These are phyloP conservation scores for Mycena vulgaris DNA, from an alignment of 768 basidiomycete species.

Conservation along the genomic window DNA sequence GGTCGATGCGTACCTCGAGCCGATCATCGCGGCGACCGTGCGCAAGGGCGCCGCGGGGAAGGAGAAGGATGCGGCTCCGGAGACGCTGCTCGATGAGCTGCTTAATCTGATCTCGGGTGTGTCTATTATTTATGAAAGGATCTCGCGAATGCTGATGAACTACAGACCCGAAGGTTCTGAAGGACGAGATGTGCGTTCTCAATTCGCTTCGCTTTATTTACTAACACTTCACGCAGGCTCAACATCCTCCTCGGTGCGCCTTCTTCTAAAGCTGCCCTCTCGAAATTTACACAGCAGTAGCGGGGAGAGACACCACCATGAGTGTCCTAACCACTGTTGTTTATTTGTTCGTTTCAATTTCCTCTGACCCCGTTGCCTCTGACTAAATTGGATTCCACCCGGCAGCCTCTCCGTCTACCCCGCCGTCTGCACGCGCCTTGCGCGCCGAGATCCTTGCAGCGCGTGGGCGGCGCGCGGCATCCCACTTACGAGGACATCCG, in stretches of 20 bases:
- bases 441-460: conserved; percentile 65
- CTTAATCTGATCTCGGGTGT: conserved; percentile 67
- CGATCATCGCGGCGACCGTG: conserved; percentile 62
- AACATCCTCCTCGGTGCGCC: conserved; percentile 23
- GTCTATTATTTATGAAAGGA: background rate
- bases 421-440: conserved; percentile 48
- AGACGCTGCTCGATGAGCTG: conserved; percentile 66
- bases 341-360: conserved; percentile 22
- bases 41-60: conserved; percentile 9
- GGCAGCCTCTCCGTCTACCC: conserved; percentile 22
- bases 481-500: conserved; percentile 72
- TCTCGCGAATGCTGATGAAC: background rate
- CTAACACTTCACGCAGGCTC: conserved; percentile 5
- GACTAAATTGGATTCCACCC: background rate
- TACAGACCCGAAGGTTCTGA: conserved; percentile 28
- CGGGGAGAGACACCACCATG: conserved; percentile 31
- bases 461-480: conserved; percentile 57
- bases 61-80: conserved; percentile 48
- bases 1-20: conserved; percentile 67
- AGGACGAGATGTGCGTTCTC: conserved; percentile 32
- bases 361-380: no score
- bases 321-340: conserved; percentile 18
- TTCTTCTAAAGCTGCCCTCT: background rate
- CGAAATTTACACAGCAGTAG: background rate
- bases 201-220: background rate